Conservation (phyloP, 139 green algal genomes). For the Chlorella sp. region DNA sequence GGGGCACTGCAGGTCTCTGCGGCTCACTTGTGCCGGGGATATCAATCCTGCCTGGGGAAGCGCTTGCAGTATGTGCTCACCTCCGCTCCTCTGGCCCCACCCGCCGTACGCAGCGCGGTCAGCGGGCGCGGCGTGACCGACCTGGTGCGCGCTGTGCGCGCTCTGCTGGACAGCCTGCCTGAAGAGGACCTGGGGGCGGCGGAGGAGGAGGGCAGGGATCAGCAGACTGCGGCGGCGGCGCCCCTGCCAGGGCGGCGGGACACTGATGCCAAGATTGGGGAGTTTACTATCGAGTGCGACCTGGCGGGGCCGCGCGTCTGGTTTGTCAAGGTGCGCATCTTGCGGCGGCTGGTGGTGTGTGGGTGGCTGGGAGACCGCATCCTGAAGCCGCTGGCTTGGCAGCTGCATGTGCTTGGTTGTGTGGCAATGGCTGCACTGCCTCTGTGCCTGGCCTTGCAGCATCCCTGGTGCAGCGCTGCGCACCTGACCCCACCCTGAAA, state of each 20-base stretch:
- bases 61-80: not conserved
- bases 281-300: constrained; percentile 75
- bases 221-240: constrained; percentile 58
- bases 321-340: constrained; percentile 30
- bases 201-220: constrained; percentile 51
- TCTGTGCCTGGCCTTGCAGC: too few species aligned
- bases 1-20: too few species aligned
- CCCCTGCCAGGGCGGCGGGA: not conserved
- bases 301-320: constrained; percentile 44
- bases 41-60: too few species aligned
- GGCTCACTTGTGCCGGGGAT: too few species aligned
- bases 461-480: not conserved
- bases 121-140: constrained; percentile 64
- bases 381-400: too few species aligned
- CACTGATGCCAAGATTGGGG: constrained; percentile 63
- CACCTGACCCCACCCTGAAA: not conserved
- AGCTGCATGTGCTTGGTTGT: too few species aligned
- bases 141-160: constrained; percentile 71
- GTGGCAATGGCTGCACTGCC: too few species aligned
- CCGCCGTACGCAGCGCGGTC: constrained; percentile 57
- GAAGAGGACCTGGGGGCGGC: constrained; percentile 31
- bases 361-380: too few species aligned
- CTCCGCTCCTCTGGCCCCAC: not conserved
- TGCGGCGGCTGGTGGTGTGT: too few species aligned
- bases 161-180: constrained; percentile 68